phyloP scores from a whole-genome alignment of 2,329 filamentous ascomycete genomes.

The Metarhizium anisopliae region DNA sequence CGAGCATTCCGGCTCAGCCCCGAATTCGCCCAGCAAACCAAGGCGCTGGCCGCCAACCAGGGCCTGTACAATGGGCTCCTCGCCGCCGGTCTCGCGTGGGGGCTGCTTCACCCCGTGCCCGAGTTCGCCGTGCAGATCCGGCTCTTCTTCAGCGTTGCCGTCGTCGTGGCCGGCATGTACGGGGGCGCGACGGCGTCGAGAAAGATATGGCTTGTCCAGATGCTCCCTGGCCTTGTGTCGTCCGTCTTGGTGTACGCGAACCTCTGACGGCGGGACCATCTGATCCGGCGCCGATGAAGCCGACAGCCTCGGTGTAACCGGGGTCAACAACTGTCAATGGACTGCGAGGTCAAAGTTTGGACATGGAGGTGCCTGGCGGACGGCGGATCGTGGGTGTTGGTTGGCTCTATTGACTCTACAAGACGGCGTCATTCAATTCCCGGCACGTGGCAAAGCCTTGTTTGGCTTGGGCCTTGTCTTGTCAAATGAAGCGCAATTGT shows the following conservation, averaged over 20 bases:
- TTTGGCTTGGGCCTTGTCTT: too few species aligned
- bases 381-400: too few species aligned
- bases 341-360: too few species aligned
- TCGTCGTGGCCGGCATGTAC: constrained; percentile 34
- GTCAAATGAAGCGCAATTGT: too few species aligned
- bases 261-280: neutral
- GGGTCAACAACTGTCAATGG: too few species aligned
- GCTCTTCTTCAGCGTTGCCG: constrained; percentile 38
- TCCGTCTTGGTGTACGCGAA: constrained; percentile 12
- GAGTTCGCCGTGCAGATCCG: constrained; percentile 33
- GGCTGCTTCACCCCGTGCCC: constrained; percentile 32
- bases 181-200: constrained; percentile 32
- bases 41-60: constrained; percentile 38
- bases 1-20: constrained; percentile 33
- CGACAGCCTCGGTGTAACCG: too few species aligned
- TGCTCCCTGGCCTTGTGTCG: constrained; percentile 15
- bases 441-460: too few species aligned
- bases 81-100: constrained; percentile 39
- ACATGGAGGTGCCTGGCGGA: too few species aligned
- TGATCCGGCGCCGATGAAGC: too few species aligned
- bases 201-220: constrained; percentile 36
- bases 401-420: too few species aligned
- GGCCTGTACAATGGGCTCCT: constrained; percentile 45
- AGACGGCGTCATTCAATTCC: too few species aligned
- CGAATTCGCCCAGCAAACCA: constrained; percentile 37